phyloP scores from a whole-genome alignment of 257 asterid genomes.

The Nicotiana noctiflora region DNA sequence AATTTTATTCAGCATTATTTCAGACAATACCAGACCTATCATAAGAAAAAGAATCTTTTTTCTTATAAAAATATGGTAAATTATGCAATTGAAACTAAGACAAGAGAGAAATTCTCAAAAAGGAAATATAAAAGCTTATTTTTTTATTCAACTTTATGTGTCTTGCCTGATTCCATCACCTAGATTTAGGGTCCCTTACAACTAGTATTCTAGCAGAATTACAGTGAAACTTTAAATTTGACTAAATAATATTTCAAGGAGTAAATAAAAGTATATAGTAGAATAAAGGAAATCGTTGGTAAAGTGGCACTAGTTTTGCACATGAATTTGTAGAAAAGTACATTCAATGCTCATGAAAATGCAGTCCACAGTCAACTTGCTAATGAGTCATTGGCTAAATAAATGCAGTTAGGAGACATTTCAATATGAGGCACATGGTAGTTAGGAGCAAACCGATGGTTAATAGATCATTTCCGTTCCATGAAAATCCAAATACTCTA shows the following conservation, averaged over 20 bases:
- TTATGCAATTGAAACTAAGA: neutral
- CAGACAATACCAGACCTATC: neutral
- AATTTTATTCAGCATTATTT: neutral
- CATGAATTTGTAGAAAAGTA: neutral
- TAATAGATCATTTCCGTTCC: neutral
- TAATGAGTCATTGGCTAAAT: conserved; percentile 6
- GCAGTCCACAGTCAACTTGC: neutral
- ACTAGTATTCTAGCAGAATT: neutral
- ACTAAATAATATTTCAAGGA: neutral
- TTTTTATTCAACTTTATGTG: neutral
- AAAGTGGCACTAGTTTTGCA: neutral
- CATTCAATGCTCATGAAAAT: conserved; percentile 10
- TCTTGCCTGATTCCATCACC: neutral
- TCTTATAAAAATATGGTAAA: neutral
- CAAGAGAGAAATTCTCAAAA: neutral
- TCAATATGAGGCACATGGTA: conserved; percentile 26
- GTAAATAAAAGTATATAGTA: neutral
- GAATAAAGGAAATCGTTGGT: neutral
- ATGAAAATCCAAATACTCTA: neutral
- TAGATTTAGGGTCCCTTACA: neutral
- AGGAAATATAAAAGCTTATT: neutral
- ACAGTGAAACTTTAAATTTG: neutral
- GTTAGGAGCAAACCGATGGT: conserved; percentile 14
- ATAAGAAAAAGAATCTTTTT: neutral
- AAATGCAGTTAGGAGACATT: conserved; percentile 16